Evolutionary conservation across 306 rosid genomes (phyloP).

Genomic region (Dalbergia cultrata): DNA sequence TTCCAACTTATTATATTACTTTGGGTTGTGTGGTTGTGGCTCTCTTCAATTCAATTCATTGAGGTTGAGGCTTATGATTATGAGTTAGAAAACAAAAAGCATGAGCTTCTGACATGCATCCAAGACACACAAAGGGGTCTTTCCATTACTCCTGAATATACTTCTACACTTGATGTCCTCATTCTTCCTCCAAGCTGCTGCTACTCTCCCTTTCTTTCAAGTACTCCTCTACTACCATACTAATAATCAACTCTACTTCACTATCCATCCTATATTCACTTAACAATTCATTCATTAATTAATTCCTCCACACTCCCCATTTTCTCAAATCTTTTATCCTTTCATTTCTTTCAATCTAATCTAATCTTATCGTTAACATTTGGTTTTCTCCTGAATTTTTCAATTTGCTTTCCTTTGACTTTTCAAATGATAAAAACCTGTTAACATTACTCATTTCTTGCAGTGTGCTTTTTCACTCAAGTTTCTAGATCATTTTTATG

Average conservation of each 20-base stretch:
- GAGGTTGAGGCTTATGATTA: constrained; percentile 62
- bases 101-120: constrained; percentile 60
- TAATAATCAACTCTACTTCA: background rate
- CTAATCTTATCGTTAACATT: no score
- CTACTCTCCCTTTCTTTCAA: constrained; percentile 88
- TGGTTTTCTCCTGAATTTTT: no score
- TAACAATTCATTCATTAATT: no score
- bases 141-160: constrained; percentile 73
- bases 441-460: constrained; percentile 11
- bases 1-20: no score
- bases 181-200: constrained; percentile 88
- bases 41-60: constrained; percentile 21
- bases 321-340: no score
- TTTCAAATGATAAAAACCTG: constrained; percentile 15
- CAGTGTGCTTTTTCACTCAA: constrained; percentile 23
- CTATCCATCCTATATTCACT: constrained; percentile 19
- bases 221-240: no score
- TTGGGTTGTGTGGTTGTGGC: no score
- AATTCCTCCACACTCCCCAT: no score
- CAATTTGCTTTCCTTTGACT: background rate
- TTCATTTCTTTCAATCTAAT: background rate
- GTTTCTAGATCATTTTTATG: constrained; percentile 10
- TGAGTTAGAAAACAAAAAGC: constrained; percentile 75
- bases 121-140: constrained; percentile 92
- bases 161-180: constrained; percentile 93